Conservation (phyloP, 805 yeast species). For the Candida oleophila region DNA sequence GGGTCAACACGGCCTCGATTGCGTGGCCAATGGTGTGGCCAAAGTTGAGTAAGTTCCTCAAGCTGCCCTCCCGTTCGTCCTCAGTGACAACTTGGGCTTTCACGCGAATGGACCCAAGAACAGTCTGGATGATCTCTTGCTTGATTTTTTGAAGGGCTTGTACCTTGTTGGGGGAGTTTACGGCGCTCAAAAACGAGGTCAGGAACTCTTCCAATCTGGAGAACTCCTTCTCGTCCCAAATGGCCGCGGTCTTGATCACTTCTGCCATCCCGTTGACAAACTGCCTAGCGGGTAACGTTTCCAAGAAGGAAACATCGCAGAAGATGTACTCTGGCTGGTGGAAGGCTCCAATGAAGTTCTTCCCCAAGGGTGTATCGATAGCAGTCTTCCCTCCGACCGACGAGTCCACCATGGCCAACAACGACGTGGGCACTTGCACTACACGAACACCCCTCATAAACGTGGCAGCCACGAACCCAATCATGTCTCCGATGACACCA, state of each 20-base stretch:
- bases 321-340: constrained; percentile 93
- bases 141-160: constrained; percentile 55
- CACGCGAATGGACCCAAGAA: constrained; percentile 80
- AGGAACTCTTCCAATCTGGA: constrained; percentile 79
- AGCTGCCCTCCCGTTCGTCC: constrained; percentile 94
- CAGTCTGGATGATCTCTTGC: constrained; percentile 75
- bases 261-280: constrained; percentile 98
- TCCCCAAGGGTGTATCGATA: constrained; percentile 93
- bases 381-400: constrained; percentile 99
- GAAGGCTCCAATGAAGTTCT: constrained; percentile 94
- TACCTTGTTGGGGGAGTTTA: constrained; percentile 50
- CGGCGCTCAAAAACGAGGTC: constrained; percentile 52
- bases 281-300: constrained; percentile 88
- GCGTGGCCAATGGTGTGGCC: constrained; percentile 99
- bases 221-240: constrained; percentile 92
- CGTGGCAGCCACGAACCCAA: constrained; percentile 98
- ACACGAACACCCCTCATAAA: constrained; percentile 97
- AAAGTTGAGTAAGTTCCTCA: constrained; percentile 87
- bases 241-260: constrained; percentile 96
- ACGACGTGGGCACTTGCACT: constrained; percentile 89
- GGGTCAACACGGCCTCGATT: constrained; percentile 94
- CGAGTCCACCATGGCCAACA: constrained; percentile 96
- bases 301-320: constrained; percentile 83
- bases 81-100: constrained; percentile 92
- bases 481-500: constrained; percentile 98